A percentile compares a stretch with the other conserved stretches of the same genome.
Conservation (phyloP, 345 rosid genomes). For the Abelmoschus esculentus region DNA sequence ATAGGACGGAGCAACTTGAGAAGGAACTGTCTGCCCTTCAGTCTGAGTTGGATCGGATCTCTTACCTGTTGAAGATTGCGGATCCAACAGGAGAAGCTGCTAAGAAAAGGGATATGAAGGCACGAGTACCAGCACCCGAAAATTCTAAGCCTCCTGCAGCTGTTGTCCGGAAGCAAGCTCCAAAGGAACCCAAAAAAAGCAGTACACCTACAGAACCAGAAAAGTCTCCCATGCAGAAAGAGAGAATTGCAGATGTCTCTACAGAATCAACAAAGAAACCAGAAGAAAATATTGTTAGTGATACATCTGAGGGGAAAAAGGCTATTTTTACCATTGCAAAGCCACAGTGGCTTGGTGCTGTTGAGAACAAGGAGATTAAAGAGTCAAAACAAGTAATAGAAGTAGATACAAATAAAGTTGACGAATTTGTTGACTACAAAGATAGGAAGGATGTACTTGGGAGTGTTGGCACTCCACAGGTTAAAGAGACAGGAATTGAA, state of each 20-base stretch:
- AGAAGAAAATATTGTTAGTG: conserved; percentile 29
- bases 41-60: conserved; percentile 60
- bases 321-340: conserved; percentile 42
- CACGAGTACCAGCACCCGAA: conserved; percentile 28
- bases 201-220: conserved; percentile 25
- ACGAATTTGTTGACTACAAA: conserved; percentile 74
- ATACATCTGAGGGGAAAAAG: conserved; percentile 33
- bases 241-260: conserved; percentile 25
- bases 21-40: conserved; percentile 63
- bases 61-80: conserved; percentile 76
- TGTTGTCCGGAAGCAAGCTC: conserved; percentile 24
- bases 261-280: conserved; percentile 23
- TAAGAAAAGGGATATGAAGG: conserved; percentile 48
- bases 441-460: conserved; percentile 57
- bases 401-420: conserved; percentile 24
- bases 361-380: conserved; percentile 35
- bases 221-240: conserved; percentile 19
- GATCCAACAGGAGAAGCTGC: conserved; percentile 83
- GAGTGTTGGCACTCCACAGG: conserved; percentile 13
- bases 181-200: conserved; percentile 25
- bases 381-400: conserved; percentile 32
- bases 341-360: conserved; percentile 97
- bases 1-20: conserved; percentile 49
- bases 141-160: conserved; percentile 31
- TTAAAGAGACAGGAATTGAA: conserved; percentile 34